Percentiles rank a stretch among this genome's conserved stretches.
Evolutionary conservation across 257 asterid species (phyloP).

Genomic region (Ligustrum vulgare): DNA sequence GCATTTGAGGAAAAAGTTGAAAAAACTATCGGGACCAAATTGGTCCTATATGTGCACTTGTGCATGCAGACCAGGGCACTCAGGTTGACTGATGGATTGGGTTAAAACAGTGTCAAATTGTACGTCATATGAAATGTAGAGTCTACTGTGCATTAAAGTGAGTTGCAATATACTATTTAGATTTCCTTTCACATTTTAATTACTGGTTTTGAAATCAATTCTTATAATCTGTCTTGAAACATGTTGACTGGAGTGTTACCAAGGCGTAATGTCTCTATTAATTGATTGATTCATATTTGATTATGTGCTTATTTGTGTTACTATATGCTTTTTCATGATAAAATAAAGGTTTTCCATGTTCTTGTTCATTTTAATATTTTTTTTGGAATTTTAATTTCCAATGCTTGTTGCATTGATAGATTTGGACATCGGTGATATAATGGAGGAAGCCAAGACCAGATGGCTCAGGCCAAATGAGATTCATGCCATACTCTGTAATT

Average conservation of each 20-base stretch:
- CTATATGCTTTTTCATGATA: not conserved
- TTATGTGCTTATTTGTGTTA: conserved; percentile 1
- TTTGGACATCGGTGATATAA: conserved; percentile 61
- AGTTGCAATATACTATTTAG: conserved; percentile 5
- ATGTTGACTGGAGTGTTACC: not conserved
- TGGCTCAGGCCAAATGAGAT: conserved; percentile 98
- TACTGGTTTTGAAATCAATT: not conserved
- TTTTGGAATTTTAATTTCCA: conserved; percentile 12
- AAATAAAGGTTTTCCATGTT: not conserved
- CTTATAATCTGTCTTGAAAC: not conserved
- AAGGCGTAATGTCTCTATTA: not conserved
- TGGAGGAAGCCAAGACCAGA: conserved; percentile 81
- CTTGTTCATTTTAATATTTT: conserved; percentile 8
- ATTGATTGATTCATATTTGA: conserved; percentile 12
- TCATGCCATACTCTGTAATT: conserved; percentile 82
- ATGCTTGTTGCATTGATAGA: conserved; percentile 49
- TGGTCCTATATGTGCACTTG: not conserved
- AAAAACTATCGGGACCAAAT: too few relatives aligned
- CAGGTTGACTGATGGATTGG: not conserved
- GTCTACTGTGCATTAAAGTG: conserved; percentile 5
- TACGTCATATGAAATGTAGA: not conserved
- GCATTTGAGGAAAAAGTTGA: too few relatives aligned
- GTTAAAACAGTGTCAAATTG: not conserved
- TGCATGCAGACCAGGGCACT: not conserved
- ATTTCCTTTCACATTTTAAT: conserved; percentile 4